Evolutionary conservation across 1,139 yeast genomes (phyloP), one percentile per base, ranked within the genome.

Genomic region (Protomyces pachydermus): DNA sequence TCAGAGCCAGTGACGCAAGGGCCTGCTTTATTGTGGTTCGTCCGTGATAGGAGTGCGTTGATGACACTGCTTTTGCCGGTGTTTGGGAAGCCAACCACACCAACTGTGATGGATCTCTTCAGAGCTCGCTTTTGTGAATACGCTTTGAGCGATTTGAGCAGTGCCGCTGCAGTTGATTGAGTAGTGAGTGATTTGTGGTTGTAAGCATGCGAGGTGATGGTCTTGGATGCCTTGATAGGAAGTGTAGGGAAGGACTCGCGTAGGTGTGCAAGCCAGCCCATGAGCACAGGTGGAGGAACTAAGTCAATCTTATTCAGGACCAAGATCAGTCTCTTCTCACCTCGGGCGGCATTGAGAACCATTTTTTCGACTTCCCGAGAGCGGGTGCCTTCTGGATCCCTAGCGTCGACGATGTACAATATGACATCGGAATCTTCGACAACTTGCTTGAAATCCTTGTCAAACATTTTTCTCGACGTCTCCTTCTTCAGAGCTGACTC

Each of bases 1-100:
- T 88, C 95, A 72, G 95, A 95, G 55, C 98, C 99, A 39, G 89
- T 96, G 14, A 98, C 98, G 74, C 98, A 93, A 10, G 93, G 95
- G 32, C 81, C 78, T 53, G 82, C 81, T 66, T 73, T 73, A 12
- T 66, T 66, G 14, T 79, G 78, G 61, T 93, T 91, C 73, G 89
- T 95, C 77, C 96, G 86, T 64, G 88, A 82, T 10, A 95, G 86
- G 68, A 93, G 80, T 3, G 96, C 89, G 74, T 93, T 93, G 73
- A 93, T 93, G 65, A 95, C 88, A 14, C 97, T 91, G 0, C 97
- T 91, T 75, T 93, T 93, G 70, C 98, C 98, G 48, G 86, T 91
- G 71, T 93, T 93, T 56, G 98, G 98, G 75, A 91, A 91, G 37
- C 98, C 98, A 71, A 95, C 88, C 56, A 93, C 96, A 72, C 99